Base-by-base conservation (phyloP, 2,329 filamentous ascomycete species). In the Cadophora luteo-olivacea region DNA sequence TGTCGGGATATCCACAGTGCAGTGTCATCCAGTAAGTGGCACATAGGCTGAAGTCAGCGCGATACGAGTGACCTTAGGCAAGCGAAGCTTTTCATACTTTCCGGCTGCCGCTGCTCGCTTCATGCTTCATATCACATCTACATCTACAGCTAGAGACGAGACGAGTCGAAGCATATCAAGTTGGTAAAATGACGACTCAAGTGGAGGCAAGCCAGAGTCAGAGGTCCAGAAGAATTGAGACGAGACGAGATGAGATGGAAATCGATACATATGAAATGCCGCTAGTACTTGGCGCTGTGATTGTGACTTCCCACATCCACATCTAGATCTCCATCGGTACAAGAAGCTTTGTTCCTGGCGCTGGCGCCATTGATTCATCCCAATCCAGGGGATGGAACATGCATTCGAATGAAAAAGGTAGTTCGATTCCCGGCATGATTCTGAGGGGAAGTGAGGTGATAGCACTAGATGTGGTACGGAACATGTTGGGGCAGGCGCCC, bases 401-500 rank as follows among this genome's bases (percentile, higher is more conserved):
- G 41, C 57, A 45, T 25, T 45, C n/a, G n/a, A 58, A 38, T 22
- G 19, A n/a, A 4, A 22, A 33, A 38, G 32, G 9, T 58, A 22
- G 52, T 33, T 55, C 52, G 52, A 55, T 55, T 58, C 25, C 48
- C 41, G 36, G 58, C 22, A 48, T 19, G 57, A 61, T 48, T 12
- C 29, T 22, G 11, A 24, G 22, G 38, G 36, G 55, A 38, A 60
- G 36, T 60, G 55, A 60, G 55, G 55, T 60, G 55, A 60, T 41
- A 29, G 33, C 36, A 49, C 38, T 48, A 25, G 24, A 61, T 19
- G 41, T 62, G 60, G 60, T 51, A 62, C 60, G 60, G 45, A 22
- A 62, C 6, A 32, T 62, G 60, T 5, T 62, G 49, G 65, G 62
- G 65, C 65, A 67, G 65, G 58, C 65, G 65, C 65, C 65, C 49